A percentile compares a stretch with the other conserved stretches of the same genome.
Evolutionary conservation across 1,284 basidiomycete genomes (phyloP).

Genomic region (Pisolithus thermaeus): DNA sequence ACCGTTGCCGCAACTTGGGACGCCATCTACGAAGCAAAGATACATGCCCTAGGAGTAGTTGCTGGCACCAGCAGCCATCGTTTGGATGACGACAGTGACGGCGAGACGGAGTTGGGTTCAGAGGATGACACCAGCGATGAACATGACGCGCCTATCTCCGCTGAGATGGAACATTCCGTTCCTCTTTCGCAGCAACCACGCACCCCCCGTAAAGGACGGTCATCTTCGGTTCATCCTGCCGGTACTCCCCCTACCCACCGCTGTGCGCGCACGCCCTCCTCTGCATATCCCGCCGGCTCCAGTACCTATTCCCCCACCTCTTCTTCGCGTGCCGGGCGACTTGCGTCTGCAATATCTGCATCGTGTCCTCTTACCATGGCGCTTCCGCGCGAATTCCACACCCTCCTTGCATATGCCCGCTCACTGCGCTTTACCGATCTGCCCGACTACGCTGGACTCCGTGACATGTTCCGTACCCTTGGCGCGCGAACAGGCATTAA

Average conservation of each 20-base stretch:
- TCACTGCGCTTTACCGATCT: constrained; percentile 86
- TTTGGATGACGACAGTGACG: background rate
- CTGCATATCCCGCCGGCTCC: background rate
- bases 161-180: background rate
- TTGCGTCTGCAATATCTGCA: background rate
- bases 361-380: constrained; percentile 65
- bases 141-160: background rate
- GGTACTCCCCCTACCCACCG: background rate
- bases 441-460: constrained; percentile 84
- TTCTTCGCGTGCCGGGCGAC: background rate
- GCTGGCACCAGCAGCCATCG: constrained; percentile 7
- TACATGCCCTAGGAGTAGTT: constrained; percentile 35
- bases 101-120: background rate
- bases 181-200: background rate
- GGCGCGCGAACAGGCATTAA: constrained; percentile 46
- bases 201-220: background rate
- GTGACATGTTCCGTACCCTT: constrained; percentile 71
- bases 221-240: background rate
- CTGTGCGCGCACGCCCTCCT: background rate
- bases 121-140: background rate
- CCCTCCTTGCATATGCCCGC: constrained; percentile 82
- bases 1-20: constrained; percentile 81
- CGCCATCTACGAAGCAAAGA: constrained; percentile 63
- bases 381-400: constrained; percentile 83
- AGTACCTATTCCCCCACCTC: background rate